Conservation (phyloP, 1,284 basidiomycete species). For the Leccinum pachyderme region DNA sequence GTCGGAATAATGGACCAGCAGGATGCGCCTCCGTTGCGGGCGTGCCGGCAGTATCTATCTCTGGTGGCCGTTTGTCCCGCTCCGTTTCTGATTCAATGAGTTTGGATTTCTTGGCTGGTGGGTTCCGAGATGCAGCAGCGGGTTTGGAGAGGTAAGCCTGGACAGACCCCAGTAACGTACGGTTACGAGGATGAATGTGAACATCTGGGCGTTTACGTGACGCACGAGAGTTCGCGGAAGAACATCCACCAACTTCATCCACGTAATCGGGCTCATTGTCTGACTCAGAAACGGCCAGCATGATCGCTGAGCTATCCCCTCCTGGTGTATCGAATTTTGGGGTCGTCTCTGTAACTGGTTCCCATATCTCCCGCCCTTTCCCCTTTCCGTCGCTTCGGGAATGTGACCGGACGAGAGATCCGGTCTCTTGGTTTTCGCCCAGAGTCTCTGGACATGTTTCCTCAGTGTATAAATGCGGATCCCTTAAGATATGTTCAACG, state of each 20-base stretch:
- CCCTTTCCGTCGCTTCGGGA: conserved; percentile 18
- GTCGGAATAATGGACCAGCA: conserved; percentile 3
- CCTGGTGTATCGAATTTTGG: not conserved
- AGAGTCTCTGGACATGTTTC: not conserved
- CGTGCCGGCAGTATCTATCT: not conserved
- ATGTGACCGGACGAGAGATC: not conserved
- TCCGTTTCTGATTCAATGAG: not conserved
- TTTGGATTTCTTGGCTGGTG: not conserved
- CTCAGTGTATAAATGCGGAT: not conserved
- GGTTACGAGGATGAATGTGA: conserved; percentile 32
- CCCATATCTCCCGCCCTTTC: conserved; percentile 12
- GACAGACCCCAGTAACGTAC: conserved; percentile 46
- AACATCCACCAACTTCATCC: conserved; percentile 11
- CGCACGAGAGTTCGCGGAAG: conserved; percentile 13
- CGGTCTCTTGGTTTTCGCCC: not conserved
- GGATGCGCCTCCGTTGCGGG: not conserved
- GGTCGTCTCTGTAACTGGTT: not conserved
- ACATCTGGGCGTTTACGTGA: conserved; percentile 18
- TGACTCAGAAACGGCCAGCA: not conserved
- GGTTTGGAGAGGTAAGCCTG: conserved; percentile 44
- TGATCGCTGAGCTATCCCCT: conserved; percentile 4
- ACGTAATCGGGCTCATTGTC: conserved; percentile 13
- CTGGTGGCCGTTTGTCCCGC: not conserved
- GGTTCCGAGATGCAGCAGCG: not conserved
- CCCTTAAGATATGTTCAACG: conserved; percentile 5